Evolutionary conservation across 2,329 filamentous ascomycete genomes (phyloP).

Genomic region (Neonectria magnoliae): DNA sequence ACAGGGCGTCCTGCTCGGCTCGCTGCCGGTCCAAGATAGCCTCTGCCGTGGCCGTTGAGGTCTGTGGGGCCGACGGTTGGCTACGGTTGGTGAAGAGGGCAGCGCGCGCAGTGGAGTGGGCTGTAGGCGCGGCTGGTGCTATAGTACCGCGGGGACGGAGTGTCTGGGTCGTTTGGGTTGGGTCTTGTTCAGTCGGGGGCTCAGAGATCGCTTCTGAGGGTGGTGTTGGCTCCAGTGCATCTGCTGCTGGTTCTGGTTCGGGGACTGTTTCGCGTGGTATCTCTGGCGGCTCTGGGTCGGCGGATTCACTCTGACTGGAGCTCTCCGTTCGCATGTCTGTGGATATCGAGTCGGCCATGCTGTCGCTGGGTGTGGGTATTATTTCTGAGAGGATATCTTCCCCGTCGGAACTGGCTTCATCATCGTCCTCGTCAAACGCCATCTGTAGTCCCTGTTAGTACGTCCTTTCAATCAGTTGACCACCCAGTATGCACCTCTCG

Average conservation of each 20-base stretch:
- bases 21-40: constrained; percentile 80
- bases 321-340: constrained; percentile 37
- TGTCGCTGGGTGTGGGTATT: constrained; percentile 65
- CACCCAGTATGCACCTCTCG: constrained; percentile 61
- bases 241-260: constrained; percentile 19
- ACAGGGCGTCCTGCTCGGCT: constrained; percentile 83
- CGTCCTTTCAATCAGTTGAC: neutral
- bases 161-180: constrained; percentile 48
- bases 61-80: constrained; percentile 48
- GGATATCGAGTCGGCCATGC: constrained; percentile 53
- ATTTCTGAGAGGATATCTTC: constrained; percentile 67
- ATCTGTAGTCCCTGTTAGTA: constrained; percentile 41
- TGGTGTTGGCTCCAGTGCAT: constrained; percentile 19
- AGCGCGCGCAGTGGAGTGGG: constrained; percentile 52
- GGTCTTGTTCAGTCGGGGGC: constrained; percentile 24
- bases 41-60: constrained; percentile 68
- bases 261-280: constrained; percentile 34
- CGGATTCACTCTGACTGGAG: constrained; percentile 36
- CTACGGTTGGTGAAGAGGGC: constrained; percentile 57
- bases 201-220: constrained; percentile 18
- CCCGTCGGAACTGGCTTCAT: constrained; percentile 58
- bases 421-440: constrained; percentile 48
- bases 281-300: constrained; percentile 61
- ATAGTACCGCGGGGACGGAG: constrained; percentile 47
- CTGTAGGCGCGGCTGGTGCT: constrained; percentile 33